Base-by-base conservation (phyloP, 768 basidiomycete genomes). In the Termitomyces sp. region DNA sequence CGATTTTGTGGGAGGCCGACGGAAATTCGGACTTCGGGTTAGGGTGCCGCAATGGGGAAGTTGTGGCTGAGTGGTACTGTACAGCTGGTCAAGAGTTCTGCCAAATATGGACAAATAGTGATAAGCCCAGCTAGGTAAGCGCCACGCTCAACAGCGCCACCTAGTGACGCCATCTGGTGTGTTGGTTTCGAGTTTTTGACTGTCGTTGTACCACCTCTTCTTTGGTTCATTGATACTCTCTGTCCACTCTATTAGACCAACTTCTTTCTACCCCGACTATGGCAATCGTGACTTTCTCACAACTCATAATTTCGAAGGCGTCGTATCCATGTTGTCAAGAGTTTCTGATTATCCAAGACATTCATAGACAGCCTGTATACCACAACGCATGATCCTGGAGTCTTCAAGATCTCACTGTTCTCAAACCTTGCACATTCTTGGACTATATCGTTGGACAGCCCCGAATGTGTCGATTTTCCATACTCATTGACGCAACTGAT, bases 11-110 rank as follows among this genome's bases (percentile, higher is more conserved):
- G 59, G 6, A 56, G 47, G 47, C 49, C 60, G 59, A 57, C 46
- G 36, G 28, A 52, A 63, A 56, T 63, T 63, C 16, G 36, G 16
- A 20, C 39, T 41, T 64, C 22, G 54, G 50, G 54, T 60, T 51
- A 51, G 57, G 52, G 51, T 64, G 64, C 60, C 65, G 62, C 56
- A 64, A 64, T 60, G 51, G 55, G 66, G 50, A 54, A 36, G 29
- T n/a, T 58, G 74, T 75, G 74, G 74, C 74, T 75, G 72, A 65
- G 33, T 64, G 51, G 44, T 70, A 73, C 75, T 76, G 68, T 75
- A 74, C 70, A 76, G 75, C 64, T 70, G 61, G 52, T 34, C 33
- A 6, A 54, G 18, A 29, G 29, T 26, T 3, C 65, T 69, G 70
- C 50, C 63, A 47, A 74, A 66, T 52, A 72, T 37, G 41, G 3